phyloP scores from a whole-genome alignment of 352 stramenopile species.

The Phytophthora podocarpi region DNA sequence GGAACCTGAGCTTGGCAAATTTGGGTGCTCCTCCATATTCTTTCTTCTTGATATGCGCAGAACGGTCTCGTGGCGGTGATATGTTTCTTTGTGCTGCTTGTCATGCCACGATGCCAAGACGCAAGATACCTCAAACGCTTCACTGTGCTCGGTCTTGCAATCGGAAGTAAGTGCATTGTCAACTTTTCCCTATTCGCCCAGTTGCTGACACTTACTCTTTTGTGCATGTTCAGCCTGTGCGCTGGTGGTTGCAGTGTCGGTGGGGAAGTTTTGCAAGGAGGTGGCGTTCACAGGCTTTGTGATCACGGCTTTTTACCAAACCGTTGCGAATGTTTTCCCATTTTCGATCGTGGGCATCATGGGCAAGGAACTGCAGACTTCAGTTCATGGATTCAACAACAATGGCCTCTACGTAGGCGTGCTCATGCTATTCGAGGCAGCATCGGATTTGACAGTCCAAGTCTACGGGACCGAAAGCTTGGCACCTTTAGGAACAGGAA shows the following conservation, averaged over 20 bases:
- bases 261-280: slow-evolving; percentile 50
- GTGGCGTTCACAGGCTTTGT: slow-evolving; percentile 65
- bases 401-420: slow-evolving; percentile 82
- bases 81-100: slow-evolving; percentile 57
- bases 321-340: slow-evolving; percentile 68
- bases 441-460: slow-evolving; percentile 73
- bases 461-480: slow-evolving; percentile 76
- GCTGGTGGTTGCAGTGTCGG: slow-evolving; percentile 54
- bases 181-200: background rate
- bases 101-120: slow-evolving; percentile 58
- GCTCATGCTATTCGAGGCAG: slow-evolving; percentile 66
- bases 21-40: too few relatives aligned
- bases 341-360: slow-evolving; percentile 84
- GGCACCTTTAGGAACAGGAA: slow-evolving; percentile 59
- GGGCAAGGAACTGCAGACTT: slow-evolving; percentile 77
- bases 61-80: slow-evolving; percentile 64
- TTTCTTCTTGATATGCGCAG: slow-evolving; percentile 31
- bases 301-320: slow-evolving; percentile 63
- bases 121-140: slow-evolving; percentile 55
- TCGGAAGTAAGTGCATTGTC: slow-evolving; percentile 52
- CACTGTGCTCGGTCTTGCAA: slow-evolving; percentile 46
- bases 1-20: too few relatives aligned
- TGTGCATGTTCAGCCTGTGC: slow-evolving; percentile 39
- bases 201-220: background rate
- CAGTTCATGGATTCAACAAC: slow-evolving; percentile 76